Conservation (phyloP, 179 eudicot genomes). For the Pouteria campechiana region DNA sequence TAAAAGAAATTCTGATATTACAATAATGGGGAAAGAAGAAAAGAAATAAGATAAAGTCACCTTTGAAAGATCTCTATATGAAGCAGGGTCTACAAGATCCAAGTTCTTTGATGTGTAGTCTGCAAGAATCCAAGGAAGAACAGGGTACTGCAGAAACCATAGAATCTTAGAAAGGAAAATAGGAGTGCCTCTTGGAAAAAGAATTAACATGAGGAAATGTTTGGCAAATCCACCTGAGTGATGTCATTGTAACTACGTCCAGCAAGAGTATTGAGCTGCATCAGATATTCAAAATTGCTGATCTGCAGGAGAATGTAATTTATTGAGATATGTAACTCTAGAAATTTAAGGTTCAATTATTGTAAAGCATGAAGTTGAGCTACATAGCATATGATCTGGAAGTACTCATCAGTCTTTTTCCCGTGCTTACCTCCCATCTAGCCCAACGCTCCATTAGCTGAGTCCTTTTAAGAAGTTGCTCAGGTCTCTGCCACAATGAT, state of each 20-base stretch:
- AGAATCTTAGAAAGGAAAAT: slow-evolving; percentile 7
- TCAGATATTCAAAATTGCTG: slow-evolving; percentile 97
- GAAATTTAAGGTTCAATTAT: no score
- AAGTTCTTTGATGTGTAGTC: slow-evolving; percentile 73
- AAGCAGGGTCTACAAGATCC: slow-evolving; percentile 70
- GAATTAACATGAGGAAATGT: background rate
- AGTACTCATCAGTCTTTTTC: background rate
- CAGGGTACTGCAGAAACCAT: slow-evolving; percentile 78
- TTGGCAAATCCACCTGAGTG: slow-evolving; percentile 57
- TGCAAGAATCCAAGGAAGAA: slow-evolving; percentile 98
- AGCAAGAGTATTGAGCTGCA: slow-evolving; percentile 98
- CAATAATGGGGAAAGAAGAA: background rate
- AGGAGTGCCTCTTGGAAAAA: background rate
- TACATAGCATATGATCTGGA: slow-evolving; percentile 1
- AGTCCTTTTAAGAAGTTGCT: slow-evolving; percentile 86
- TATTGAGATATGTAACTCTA: no score
- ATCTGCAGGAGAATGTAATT: slow-evolving; percentile 54
- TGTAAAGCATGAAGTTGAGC: no score
- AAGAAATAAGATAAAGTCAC: slow-evolving; percentile 16
- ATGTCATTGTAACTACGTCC: slow-evolving; percentile 99
- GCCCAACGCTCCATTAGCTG: slow-evolving; percentile 99
- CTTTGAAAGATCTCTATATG: slow-evolving; percentile 96
- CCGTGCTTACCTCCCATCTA: slow-evolving; percentile 89
- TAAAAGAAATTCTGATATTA: background rate
- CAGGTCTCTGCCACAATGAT: slow-evolving; percentile 76